Base-by-base conservation (phyloP, 768 basidiomycete species). In the Mycena alexandri region DNA sequence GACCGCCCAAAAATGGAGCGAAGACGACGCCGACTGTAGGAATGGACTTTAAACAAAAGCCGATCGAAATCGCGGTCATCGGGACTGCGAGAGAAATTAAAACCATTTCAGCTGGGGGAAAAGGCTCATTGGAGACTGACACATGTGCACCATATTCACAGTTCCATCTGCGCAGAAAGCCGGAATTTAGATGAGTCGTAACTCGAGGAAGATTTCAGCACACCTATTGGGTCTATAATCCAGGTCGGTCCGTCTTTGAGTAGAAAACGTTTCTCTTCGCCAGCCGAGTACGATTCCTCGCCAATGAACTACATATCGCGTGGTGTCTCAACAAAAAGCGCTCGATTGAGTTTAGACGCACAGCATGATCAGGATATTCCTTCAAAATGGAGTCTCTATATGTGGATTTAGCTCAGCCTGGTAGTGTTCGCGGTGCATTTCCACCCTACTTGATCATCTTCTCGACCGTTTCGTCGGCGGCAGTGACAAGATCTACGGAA, bases 111-210 rank as follows among this genome's bases (percentile, higher is more conserved):
- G 21, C 24, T 7, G 14, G 36, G 29, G 3, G 29, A 29, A 29
- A 57, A n/a, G 25, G n/a, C n/a, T n/a, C n/a, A n/a, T n/a, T n/a
- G n/a, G n/a, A 36, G 25, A 67, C 68, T 63, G 36, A 75, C 73
- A 75, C 73, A 75, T 75, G 60, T 75, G 73, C 19, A 74, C 65
- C 71, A 73, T 72, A 52, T 74, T 75, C 16, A 75, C 74, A 8
- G 74, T 75, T 16, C 74, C 74, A 43, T 74, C 74, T 54, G 17
- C n/a, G n/a, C n/a, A n/a, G n/a, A n/a, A n/a, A n/a, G n/a, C 54
- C 3, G 3, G n/a, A 7, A 17, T 43, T 29, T 16, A 14, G 34
- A 19, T 34, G 51, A 51, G 36, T 17, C 58, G 63, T 62, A 66
- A 60, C 21, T 60, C 38, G 36, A 60, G 29, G 51, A 52, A 61